Evolutionary conservation across 805 yeast genomes (phyloP).

Genomic region (Zygotorulaspora florentina): DNA sequence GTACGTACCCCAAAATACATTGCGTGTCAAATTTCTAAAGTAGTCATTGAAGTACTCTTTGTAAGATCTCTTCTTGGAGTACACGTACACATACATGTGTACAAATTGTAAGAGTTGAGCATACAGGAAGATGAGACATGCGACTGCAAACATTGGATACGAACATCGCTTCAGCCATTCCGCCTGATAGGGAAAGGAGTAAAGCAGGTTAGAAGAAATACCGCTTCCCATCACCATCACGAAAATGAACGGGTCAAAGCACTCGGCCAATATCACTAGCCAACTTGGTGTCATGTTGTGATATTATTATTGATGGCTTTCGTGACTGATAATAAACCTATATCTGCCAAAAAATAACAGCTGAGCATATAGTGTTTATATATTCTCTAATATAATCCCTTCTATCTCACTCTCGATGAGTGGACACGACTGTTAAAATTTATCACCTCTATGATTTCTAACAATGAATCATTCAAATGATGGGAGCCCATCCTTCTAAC

Average conservation of each 20-base stretch:
- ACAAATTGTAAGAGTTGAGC: conserved; percentile 41
- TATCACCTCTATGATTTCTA: not conserved
- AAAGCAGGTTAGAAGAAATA: conserved; percentile 57
- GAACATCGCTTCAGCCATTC: conserved; percentile 57
- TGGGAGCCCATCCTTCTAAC: too few species aligned
- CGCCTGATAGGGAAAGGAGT: conserved; percentile 61
- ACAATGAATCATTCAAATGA: too few species aligned
- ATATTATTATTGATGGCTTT: not conserved
- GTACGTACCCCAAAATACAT: conserved; percentile 70
- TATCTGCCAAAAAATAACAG: not conserved
- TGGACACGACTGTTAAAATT: too few species aligned
- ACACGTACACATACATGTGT: conserved; percentile 34
- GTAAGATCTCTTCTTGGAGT: conserved; percentile 23
- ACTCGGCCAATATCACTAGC: conserved; percentile 7
- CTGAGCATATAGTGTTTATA: not conserved
- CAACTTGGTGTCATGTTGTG: not conserved
- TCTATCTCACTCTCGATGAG: too few species aligned
- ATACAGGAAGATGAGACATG: conserved; percentile 45
- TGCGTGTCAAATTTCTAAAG: conserved; percentile 40
- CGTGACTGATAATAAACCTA: too few species aligned
- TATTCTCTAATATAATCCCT: too few species aligned
- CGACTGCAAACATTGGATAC: conserved; percentile 57
- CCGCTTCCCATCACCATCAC: conserved; percentile 86
- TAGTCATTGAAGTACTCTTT: conserved; percentile 30
- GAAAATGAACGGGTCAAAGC: conserved; percentile 56